A percentile compares a stretch with the other conserved stretches of the same genome.
These are phyloP conservation scores for Rutstroemia sydowiana DNA, from an alignment of 2,329 filamentous ascomycete genomes.

Conservation along the genomic window DNA sequence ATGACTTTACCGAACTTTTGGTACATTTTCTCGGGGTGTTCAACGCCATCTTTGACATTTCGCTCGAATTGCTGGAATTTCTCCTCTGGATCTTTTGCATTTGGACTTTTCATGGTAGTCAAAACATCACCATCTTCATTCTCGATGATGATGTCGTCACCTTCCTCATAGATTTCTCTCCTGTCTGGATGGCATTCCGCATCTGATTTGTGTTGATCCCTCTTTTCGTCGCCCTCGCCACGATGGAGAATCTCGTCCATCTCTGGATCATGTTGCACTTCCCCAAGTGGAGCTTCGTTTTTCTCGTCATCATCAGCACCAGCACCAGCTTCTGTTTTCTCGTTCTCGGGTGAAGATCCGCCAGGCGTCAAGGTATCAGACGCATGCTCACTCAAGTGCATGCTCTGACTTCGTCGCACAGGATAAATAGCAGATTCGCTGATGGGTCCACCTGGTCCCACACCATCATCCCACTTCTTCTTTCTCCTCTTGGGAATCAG, in stretches of 20 bases:
- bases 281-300: constrained; percentile 26
- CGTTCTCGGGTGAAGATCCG: constrained; percentile 22
- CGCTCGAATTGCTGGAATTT: constrained; percentile 36
- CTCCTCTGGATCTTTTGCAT: constrained; percentile 16
- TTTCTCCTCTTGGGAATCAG: constrained; percentile 52
- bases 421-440: constrained; percentile 86
- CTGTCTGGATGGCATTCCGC: constrained; percentile 27
- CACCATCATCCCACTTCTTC: constrained; percentile 63
- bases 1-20: constrained; percentile 27
- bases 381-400: constrained; percentile 21
- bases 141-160: constrained; percentile 71
- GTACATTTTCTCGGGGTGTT: constrained; percentile 10
- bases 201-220: constrained; percentile 23
- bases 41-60: constrained; percentile 30
- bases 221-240: constrained; percentile 30
- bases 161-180: constrained; percentile 74
- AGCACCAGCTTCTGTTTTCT: constrained; percentile 20
- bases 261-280: constrained; percentile 30
- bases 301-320: constrained; percentile 27
- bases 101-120: constrained; percentile 44
- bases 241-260: constrained; percentile 29
- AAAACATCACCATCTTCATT: constrained; percentile 83
- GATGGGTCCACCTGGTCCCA: constrained; percentile 78
- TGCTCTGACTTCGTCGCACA: constrained; percentile 29
- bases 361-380: constrained; percentile 28